Evolutionary conservation across 768 basidiomycete genomes (phyloP).

Genomic region (Brasilioporus rufonigricans): DNA sequence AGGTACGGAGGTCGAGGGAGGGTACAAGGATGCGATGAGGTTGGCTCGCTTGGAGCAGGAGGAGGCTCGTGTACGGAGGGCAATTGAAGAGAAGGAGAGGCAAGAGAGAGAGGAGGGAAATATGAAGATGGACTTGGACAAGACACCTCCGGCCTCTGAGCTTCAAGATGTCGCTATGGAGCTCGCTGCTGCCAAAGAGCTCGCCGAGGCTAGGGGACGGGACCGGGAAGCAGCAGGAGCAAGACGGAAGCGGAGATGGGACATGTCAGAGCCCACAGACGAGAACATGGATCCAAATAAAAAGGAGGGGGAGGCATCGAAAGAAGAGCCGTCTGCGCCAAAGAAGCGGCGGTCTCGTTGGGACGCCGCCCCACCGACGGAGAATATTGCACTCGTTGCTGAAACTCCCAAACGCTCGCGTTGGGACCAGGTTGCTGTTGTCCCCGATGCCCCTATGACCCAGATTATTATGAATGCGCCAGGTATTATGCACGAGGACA

Average conservation of each 20-base stretch:
- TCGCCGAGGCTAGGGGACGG: slow-evolving; percentile 37
- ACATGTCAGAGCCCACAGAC: slow-evolving; percentile 58
- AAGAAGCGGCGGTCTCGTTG: slow-evolving; percentile 94
- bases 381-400: slow-evolving; percentile 42
- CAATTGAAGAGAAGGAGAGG: slow-evolving; percentile 88
- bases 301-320: slow-evolving; percentile 51
- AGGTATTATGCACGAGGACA: slow-evolving; percentile 83
- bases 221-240: slow-evolving; percentile 43
- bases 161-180: slow-evolving; percentile 71
- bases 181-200: slow-evolving; percentile 48
- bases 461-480: slow-evolving; percentile 89
- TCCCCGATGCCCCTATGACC: slow-evolving; percentile 66
- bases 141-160: slow-evolving; percentile 84
- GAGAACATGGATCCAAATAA: slow-evolving; percentile 66
- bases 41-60: slow-evolving; percentile 89
- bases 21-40: slow-evolving; percentile 97
- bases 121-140: slow-evolving; percentile 86
- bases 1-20: slow-evolving; percentile 72
- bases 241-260: slow-evolving; percentile 83
- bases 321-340: slow-evolving; percentile 73
- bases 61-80: slow-evolving; percentile 76
- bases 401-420: slow-evolving; percentile 88
- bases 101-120: slow-evolving; percentile 67
- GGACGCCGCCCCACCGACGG: slow-evolving; percentile 92
- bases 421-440: slow-evolving; percentile 93